Conservation (phyloP, 495 filamentous ascomycete species). For the Hyaloscypha hepaticicola region DNA sequence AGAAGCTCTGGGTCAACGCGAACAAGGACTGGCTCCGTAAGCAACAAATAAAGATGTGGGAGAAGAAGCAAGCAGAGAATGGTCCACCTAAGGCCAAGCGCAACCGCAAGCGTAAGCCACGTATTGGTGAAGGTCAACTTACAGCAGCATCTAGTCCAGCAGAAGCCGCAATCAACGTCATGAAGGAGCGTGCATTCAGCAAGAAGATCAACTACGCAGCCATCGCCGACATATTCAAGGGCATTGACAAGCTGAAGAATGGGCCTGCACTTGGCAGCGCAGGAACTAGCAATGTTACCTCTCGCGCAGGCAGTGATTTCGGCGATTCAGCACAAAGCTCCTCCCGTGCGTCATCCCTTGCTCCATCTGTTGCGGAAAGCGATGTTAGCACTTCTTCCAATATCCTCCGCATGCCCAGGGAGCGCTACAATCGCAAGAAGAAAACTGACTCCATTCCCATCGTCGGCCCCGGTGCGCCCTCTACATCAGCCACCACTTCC, state of each 20-base stretch:
- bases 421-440: background rate
- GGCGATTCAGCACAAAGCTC: background rate
- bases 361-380: background rate
- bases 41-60: conserved; percentile 73
- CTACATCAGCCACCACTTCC: background rate
- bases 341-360: background rate
- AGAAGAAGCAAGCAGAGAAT: conserved; percentile 59
- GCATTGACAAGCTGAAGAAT: conserved; percentile 21
- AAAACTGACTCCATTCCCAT: background rate
- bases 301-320: background rate
- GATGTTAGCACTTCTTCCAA: background rate
- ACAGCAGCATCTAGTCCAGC: conserved; percentile 58
- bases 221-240: conserved; percentile 55
- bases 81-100: conserved; percentile 49
- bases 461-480: background rate
- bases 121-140: conserved; percentile 58
- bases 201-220: conserved; percentile 83
- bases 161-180: conserved; percentile 72
- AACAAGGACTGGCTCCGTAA: conserved; percentile 87
- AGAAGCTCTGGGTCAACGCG: conserved; percentile 87
- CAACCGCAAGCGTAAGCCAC: conserved; percentile 49
- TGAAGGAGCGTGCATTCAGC: conserved; percentile 66
- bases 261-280: conserved; percentile 24
- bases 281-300: conserved; percentile 21
- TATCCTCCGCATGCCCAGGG: background rate